Base-by-base conservation (phyloP, 1,284 basidiomycete genomes). In the Boletus smithii region DNA sequence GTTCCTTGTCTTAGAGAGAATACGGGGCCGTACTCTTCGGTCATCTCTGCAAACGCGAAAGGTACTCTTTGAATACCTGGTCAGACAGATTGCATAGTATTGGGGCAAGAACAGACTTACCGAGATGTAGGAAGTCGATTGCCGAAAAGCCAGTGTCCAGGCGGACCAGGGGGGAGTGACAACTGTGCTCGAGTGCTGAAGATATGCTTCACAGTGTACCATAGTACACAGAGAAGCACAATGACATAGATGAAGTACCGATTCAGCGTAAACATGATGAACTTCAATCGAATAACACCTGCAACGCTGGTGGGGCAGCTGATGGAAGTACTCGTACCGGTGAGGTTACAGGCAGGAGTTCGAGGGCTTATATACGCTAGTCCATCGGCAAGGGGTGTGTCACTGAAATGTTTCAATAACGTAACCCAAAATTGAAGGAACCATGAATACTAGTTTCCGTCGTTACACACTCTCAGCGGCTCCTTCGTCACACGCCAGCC, bases 21-120 rank as follows among this genome's bases (percentile, higher is more conserved):
- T 2, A 57, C 58, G 0, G 57, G 56, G 18, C 56, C 56, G 35
- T 55, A 57, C 8, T 49, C 9, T 27, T 57, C 32, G 2, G 57
- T 55, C 48, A 57, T 26, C 44, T 51, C 43, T 1, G 57, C 57
- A 22, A 57, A 59, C 23, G 6, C 43, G 14, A 54, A 56, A 14
- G 53, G 39, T 7, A 42, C 24, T 8, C 55, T 56, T 26, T 6
- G 9, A 27, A 14, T 8, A 4, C 7, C 9, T n/a, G 16, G 30
- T 42, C 18, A 48, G 41, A 22, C 3, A 4, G 11, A 4, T 18
- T 4, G 8, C 8, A 4, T 7, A 6, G 6, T 17, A 5, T n/a
- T n/a, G n/a, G n/a, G n/a, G n/a, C n/a, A n/a, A 16, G n/a, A n/a
- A 20, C 1, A 5, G 13, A n/a, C 23, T 44, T 26, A 59, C 57